Evolutionary conservation across 202 grass and related monocot species (phyloP), one percentile per base, ranked within the genome.

Genomic region (Panicum hallii): DNA sequence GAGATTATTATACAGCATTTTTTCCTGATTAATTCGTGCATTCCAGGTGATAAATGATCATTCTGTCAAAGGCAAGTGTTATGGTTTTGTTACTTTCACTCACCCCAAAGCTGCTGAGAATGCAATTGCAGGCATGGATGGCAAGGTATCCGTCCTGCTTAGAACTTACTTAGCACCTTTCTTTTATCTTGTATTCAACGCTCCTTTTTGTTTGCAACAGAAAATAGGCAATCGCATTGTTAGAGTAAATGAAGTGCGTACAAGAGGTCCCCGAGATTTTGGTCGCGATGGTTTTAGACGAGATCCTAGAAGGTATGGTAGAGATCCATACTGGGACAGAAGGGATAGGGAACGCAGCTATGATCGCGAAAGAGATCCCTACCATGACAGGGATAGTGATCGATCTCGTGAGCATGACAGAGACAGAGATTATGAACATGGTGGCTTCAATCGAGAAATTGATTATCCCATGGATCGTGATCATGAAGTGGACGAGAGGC

Each of bases 41-140:
- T 68, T 84, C 46, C 89, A 97, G 94, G 90, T 97, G 87, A 92
- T 97, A 87, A 97, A 97, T 88, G 94, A 97, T 83, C 91, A 92
- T 74, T 53, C 82, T 38, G 80, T 97, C 86, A 91, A 90, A 85
- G 94, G 94, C 49, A 97, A 97, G 73, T 97, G 94, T 48, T 97
- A 94, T 80, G 94, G 91, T 40, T 97, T 97, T 63, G 85, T 97
- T 85, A 97, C 94, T 70, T 97, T 92, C 73, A 88, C 79, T 72
- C 90, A 94, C 65, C 91, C 90, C 55, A 94, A 86, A 69, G 89
- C 94, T 74, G 94, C 91, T 83, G 85, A 89, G 81, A 54, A 69
- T 84, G 94, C 94, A 79, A 97, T 97, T 82, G 58, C 70, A 60
- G 88, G 84, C 63, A 97, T 97, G 94, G 90, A 97, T 74, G 91